phyloP scores from a whole-genome alignment of 371 early-diverging fungal genomes.

The Mortierella sp. region DNA sequence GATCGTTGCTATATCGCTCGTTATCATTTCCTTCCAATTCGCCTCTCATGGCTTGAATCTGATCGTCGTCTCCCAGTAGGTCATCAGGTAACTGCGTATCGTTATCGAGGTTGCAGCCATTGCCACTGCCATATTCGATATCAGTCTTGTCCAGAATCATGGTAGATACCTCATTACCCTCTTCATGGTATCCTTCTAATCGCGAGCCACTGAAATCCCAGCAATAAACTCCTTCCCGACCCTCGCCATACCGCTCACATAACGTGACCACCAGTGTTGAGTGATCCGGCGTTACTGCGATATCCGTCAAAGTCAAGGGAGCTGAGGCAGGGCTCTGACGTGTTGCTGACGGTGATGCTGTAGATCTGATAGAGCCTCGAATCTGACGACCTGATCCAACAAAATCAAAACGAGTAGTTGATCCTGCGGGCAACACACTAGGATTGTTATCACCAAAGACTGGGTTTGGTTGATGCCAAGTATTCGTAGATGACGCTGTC shows the following conservation, averaged over 20 bases:
- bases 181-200: slow-evolving; percentile 35
- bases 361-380: background rate
- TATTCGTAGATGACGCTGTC: too few species aligned
- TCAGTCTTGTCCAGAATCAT: slow-evolving; percentile 20
- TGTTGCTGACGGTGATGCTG: background rate
- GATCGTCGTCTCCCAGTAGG: background rate
- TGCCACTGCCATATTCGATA: slow-evolving; percentile 8
- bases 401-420: background rate
- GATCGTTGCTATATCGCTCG: background rate
- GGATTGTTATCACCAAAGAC: background rate
- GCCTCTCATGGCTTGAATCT: background rate
- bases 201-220: slow-evolving; percentile 48
- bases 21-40: slow-evolving; percentile 9
- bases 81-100: slow-evolving; percentile 5
- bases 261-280: slow-evolving; percentile 40
- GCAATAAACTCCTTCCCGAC: slow-evolving; percentile 42
- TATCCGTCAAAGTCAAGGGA: slow-evolving; percentile 36
- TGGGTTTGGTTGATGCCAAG: too few species aligned
- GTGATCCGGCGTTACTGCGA: slow-evolving; percentile 40
- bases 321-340: slow-evolving; percentile 17
- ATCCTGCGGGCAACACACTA: background rate
- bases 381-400: background rate
- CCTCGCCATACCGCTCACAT: slow-evolving; percentile 36
- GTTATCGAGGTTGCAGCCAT: background rate
- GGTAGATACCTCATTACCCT: slow-evolving; percentile 10